These are phyloP conservation scores for Aspergillus fructus DNA, from an alignment of 2,329 filamentous ascomycete genomes.

Conservation along the genomic window DNA sequence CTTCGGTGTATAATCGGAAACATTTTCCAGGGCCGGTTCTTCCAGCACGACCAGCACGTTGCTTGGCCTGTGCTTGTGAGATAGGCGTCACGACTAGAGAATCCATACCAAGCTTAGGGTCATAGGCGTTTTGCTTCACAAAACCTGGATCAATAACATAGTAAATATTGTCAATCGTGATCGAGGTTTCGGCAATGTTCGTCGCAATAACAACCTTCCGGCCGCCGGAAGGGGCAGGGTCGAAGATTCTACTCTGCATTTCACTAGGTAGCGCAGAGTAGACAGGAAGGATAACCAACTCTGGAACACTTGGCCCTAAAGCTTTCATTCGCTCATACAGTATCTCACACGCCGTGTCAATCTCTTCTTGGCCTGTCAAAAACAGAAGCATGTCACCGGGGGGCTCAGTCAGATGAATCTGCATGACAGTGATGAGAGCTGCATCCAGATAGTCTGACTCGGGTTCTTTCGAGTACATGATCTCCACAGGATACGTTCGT, in stretches of 20 bases:
- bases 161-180: conserved; percentile 97
- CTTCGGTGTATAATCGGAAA: conserved; percentile 92
- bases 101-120: conserved; percentile 97
- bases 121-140: conserved; percentile 96
- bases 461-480: conserved; percentile 91
- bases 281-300: conserved; percentile 90
- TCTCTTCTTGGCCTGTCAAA: conserved; percentile 95
- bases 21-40: conserved; percentile 95
- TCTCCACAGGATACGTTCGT: conserved; percentile 90
- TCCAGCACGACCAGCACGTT: conserved; percentile 87
- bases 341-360: conserved; percentile 91
- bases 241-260: conserved; percentile 92
- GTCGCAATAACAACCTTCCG: conserved; percentile 97
- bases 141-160: conserved; percentile 97
- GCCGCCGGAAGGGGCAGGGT: conserved; percentile 79
- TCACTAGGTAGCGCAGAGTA: conserved; percentile 92
- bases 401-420: conserved; percentile 92
- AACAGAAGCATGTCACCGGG: conserved; percentile 94
- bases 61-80: conserved; percentile 93
- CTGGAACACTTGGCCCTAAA: conserved; percentile 83
- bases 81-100: conserved; percentile 93
- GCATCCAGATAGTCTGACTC: conserved; percentile 95
- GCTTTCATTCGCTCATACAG: conserved; percentile 95
- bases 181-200: conserved; percentile 96
- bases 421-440: conserved; percentile 94